Evolutionary conservation across 2,329 filamentous ascomycete genomes (phyloP).

Genomic region (Zalaria sp.): DNA sequence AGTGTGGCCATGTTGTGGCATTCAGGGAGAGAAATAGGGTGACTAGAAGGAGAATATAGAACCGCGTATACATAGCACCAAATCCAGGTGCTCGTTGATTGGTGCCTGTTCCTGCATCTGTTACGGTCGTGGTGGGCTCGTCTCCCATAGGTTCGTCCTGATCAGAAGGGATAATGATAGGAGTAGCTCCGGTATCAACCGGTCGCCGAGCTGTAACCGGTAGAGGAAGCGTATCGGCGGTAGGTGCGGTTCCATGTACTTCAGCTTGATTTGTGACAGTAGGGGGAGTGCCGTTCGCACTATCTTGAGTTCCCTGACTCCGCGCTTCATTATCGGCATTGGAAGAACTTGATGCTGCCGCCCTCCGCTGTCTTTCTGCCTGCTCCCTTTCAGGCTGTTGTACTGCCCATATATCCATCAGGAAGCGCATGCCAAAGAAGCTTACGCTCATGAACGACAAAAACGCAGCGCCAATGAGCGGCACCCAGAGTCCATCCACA

Average conservation of each 20-base stretch:
- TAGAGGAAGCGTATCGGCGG: constrained; percentile 26
- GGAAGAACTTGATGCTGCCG: constrained; percentile 4
- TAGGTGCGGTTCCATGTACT: constrained; percentile 5
- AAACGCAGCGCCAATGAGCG: constrained; percentile 42
- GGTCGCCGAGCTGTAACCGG: constrained; percentile 34
- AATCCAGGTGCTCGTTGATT: constrained; percentile 22
- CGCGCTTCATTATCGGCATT: constrained; percentile 4
- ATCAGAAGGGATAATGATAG: constrained; percentile 45
- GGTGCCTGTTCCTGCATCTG: constrained; percentile 14
- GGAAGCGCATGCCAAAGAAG: constrained; percentile 49
- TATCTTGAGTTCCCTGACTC: neutral
- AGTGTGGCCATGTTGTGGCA: constrained; percentile 41
- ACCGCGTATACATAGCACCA: constrained; percentile 45
- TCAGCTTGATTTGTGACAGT: constrained; percentile 1
- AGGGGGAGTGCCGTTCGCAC: neutral
- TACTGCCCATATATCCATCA: constrained; percentile 54
- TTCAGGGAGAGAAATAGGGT: constrained; percentile 46
- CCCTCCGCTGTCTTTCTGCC: constrained; percentile 20
- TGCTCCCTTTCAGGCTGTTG: constrained; percentile 37
- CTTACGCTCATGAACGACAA: constrained; percentile 46
- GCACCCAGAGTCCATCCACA: constrained; percentile 38
- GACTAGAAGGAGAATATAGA: constrained; percentile 45
- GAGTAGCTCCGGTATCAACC: constrained; percentile 34
- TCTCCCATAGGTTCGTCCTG: constrained; percentile 37
- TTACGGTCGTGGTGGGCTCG: constrained; percentile 15